These are phyloP conservation scores for Aspergillus nomiae DNA, from an alignment of 2,329 filamentous ascomycete genomes.

Conservation along the genomic window DNA sequence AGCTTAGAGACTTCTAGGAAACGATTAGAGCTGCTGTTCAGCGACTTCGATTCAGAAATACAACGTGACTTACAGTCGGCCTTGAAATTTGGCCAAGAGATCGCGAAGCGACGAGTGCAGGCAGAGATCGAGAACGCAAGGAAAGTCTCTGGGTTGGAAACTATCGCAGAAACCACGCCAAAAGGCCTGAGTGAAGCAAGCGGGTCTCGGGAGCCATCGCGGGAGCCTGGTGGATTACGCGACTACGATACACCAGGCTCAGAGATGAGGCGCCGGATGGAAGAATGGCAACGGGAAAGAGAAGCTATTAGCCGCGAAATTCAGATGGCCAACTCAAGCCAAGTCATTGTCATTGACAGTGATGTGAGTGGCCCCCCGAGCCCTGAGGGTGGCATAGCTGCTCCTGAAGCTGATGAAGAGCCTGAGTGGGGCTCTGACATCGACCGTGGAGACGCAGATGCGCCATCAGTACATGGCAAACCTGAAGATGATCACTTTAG, in stretches of 20 bases:
- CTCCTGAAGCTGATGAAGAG: slow-evolving; percentile 5
- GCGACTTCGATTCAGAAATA: slow-evolving; percentile 40
- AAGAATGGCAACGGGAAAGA: slow-evolving; percentile 49
- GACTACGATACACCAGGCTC: slow-evolving; percentile 18
- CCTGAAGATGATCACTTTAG: slow-evolving; percentile 15
- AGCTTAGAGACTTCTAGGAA: slow-evolving; percentile 26
- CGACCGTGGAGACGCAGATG: slow-evolving; percentile 13
- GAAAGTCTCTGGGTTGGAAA: not conserved
- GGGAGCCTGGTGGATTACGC: not conserved
- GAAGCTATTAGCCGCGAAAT: slow-evolving; percentile 48
- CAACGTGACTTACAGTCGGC: slow-evolving; percentile 44
- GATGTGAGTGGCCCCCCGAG: slow-evolving; percentile 30
- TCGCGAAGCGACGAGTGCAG: slow-evolving; percentile 39
- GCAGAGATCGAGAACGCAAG: slow-evolving; percentile 13
- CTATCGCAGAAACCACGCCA: not conserved
- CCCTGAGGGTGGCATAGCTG: slow-evolving; percentile 5
- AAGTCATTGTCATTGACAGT: slow-evolving; percentile 49
- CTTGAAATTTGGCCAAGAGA: slow-evolving; percentile 45
- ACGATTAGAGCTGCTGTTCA: slow-evolving; percentile 38
- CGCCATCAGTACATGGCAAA: slow-evolving; percentile 15
- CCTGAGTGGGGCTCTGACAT: slow-evolving; percentile 5
- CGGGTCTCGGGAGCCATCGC: slow-evolving; percentile 14
- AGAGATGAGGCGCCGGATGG: slow-evolving; percentile 37
- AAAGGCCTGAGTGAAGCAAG: slow-evolving; percentile 6
- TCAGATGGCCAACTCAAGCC: slow-evolving; percentile 42